phyloP scores from a whole-genome alignment of 116 monocot species.

The Dioscorea cayenensis region DNA sequence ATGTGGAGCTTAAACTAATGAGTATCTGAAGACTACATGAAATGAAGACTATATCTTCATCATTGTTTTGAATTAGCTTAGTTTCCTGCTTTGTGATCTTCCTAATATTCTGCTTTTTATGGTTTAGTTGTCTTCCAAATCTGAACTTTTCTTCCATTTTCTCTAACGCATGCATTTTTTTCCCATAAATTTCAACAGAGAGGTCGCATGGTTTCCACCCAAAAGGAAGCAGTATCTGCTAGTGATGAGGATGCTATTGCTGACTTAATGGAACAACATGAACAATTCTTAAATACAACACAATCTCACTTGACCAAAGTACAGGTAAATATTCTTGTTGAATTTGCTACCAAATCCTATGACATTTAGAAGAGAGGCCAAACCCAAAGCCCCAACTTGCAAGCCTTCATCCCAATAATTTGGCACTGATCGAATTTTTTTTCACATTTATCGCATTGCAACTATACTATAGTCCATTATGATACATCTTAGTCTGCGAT shows the following conservation, averaged over 20 bases:
- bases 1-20: too few relatives aligned
- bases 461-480: too few relatives aligned
- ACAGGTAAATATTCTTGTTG: constrained; percentile 39
- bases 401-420: neutral
- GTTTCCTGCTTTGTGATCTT: neutral
- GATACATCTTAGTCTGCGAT: too few relatives aligned
- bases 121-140: neutral
- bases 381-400: neutral
- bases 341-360: neutral
- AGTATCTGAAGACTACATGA: too few relatives aligned
- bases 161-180: neutral
- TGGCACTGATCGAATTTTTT: neutral
- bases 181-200: constrained; percentile 33
- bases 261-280: constrained; percentile 60
- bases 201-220: constrained; percentile 14
- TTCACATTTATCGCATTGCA: neutral
- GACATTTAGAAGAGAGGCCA: neutral
- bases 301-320: constrained; percentile 80
- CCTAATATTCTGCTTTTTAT: neutral
- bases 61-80: too few relatives aligned
- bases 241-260: constrained; percentile 78
- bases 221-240: constrained; percentile 44
- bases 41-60: too few relatives aligned
- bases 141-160: neutral
- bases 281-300: constrained; percentile 56